Conservation (phyloP, 257 asterid genomes). For the Solanum acaule region DNA sequence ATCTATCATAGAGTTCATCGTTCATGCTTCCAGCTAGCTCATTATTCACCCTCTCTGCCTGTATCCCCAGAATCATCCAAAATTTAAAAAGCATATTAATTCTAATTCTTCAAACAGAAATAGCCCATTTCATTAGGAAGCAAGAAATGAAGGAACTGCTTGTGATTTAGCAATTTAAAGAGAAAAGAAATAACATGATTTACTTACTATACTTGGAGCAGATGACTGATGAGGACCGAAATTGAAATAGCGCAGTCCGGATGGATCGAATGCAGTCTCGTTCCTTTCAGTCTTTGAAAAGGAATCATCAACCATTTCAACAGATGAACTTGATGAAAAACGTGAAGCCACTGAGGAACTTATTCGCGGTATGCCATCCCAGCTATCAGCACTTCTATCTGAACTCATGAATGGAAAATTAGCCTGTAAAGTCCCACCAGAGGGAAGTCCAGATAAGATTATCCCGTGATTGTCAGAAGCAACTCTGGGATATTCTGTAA, state of each 20-base stretch:
- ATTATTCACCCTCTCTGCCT: slow-evolving; percentile 43
- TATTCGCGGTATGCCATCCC: slow-evolving; percentile 30
- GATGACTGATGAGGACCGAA: slow-evolving; percentile 11
- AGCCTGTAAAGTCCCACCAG: slow-evolving; percentile 14
- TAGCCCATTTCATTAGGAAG: neutral
- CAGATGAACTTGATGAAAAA: slow-evolving; percentile 40
- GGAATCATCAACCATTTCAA: slow-evolving; percentile 35
- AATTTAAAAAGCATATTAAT: neutral
- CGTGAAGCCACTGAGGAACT: slow-evolving; percentile 51
- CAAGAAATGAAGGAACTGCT: neutral
- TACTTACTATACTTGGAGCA: slow-evolving; percentile 44
- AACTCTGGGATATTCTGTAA: slow-evolving; percentile 25
- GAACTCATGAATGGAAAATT: slow-evolving; percentile 16
- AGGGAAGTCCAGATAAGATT: slow-evolving; percentile 5
- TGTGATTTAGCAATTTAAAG: neutral
- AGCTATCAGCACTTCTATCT: slow-evolving; percentile 28
- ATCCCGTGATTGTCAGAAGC: slow-evolving; percentile 30
- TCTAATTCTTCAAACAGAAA: neutral
- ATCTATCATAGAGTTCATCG: slow-evolving; percentile 32
- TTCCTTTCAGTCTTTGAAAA: slow-evolving; percentile 13
- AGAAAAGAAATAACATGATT: neutral
- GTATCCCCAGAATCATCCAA: slow-evolving; percentile 3
- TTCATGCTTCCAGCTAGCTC: slow-evolving; percentile 13
- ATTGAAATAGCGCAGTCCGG: slow-evolving; percentile 5
- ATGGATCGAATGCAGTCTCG: slow-evolving; percentile 20